Conservation (phyloP, 352 stramenopile species). For the Globisporangium lucens region DNA sequence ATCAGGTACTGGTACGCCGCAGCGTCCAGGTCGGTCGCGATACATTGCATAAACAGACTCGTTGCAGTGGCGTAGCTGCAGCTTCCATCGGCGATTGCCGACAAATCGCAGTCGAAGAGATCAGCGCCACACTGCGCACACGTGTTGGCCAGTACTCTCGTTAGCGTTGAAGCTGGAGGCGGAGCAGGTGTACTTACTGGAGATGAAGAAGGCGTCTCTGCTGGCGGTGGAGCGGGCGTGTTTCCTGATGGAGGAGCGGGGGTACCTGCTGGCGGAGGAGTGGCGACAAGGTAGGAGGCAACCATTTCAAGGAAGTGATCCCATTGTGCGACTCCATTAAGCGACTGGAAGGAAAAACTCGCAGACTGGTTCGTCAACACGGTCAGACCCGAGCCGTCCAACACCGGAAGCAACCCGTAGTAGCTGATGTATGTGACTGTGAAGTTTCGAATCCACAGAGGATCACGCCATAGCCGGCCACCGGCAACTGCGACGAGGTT, state of each 20-base stretch:
- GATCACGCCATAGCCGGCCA: background rate
- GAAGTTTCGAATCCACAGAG: background rate
- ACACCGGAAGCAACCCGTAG: slow-evolving; percentile 2
- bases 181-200: background rate
- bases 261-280: background rate
- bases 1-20: background rate
- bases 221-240: no score
- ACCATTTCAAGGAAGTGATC: background rate
- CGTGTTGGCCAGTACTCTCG: slow-evolving; percentile 1
- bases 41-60: slow-evolving; percentile 4
- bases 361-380: background rate
- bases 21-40: background rate
- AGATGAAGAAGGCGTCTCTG: background rate
- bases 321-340: slow-evolving; percentile 9
- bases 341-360: slow-evolving; percentile 15
- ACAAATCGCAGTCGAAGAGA: slow-evolving; percentile 10
- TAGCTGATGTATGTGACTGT: slow-evolving; percentile 2
- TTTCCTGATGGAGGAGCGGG: background rate
- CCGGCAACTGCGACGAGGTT: background rate
- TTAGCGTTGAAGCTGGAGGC: background rate
- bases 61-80: slow-evolving; percentile 11
- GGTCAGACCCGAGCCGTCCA: background rate
- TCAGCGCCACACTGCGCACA: slow-evolving; percentile 9
- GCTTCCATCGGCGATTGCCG: slow-evolving; percentile 2
- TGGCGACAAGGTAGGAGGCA: background rate